These are phyloP conservation scores for Syncephalastrum sp. DNA, from an alignment of 371 early-diverging fungal genomes.

Conservation along the genomic window DNA sequence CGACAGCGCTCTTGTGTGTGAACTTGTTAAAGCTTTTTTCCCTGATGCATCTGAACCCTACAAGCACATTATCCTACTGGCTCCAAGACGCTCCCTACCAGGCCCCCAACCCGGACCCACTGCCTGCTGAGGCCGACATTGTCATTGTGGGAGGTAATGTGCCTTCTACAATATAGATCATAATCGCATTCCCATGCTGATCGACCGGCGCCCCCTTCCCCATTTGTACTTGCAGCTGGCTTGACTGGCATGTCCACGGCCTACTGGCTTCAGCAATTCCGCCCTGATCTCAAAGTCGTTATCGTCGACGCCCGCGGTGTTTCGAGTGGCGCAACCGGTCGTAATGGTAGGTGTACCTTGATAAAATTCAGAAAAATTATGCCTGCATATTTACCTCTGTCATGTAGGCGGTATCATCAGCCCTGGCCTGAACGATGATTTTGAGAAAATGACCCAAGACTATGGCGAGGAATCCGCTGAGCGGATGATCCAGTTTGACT, in stretches of 20 bases:
- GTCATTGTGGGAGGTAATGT: slow-evolving; percentile 40
- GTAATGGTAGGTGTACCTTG: slow-evolving; percentile 35
- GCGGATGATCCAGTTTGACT: slow-evolving; percentile 35
- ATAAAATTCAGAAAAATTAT: not conserved
- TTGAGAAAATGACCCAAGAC: slow-evolving; percentile 17
- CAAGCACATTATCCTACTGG: slow-evolving; percentile 36
- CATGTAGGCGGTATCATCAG: slow-evolving; percentile 45
- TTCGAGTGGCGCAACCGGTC: slow-evolving; percentile 54
- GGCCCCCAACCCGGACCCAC: slow-evolving; percentile 13
- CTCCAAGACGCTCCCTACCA: slow-evolving; percentile 29
- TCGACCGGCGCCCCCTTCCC: not conserved
- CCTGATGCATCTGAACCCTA: slow-evolving; percentile 17
- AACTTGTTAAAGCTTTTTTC: not conserved
- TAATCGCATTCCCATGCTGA: not conserved
- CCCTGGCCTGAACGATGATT: slow-evolving; percentile 39
- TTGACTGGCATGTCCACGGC: slow-evolving; percentile 32
- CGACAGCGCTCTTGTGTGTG: too few relatives aligned
- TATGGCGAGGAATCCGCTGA: slow-evolving; percentile 31
- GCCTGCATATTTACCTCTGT: not conserved
- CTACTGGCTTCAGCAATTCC: slow-evolving; percentile 31
- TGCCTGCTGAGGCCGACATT: slow-evolving; percentile 30
- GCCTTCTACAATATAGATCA: not conserved
- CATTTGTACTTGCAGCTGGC: slow-evolving; percentile 14
- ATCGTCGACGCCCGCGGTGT: slow-evolving; percentile 47
- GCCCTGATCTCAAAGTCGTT: slow-evolving; percentile 29